Conservation (phyloP, 176 grass and related monocot species). For the Echinochloa phyllopogon region DNA sequence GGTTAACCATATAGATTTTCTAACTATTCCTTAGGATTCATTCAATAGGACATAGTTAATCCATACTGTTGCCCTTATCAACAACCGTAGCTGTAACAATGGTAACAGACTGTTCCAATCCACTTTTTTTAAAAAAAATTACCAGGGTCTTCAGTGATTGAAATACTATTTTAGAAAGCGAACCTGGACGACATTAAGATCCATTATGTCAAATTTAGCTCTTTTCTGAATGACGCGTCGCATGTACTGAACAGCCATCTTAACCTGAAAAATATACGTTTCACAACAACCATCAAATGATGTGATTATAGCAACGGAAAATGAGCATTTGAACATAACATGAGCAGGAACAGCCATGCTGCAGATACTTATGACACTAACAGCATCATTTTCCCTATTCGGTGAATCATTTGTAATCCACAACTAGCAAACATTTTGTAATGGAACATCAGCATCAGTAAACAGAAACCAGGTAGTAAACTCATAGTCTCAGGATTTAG, state of each 20-base stretch:
- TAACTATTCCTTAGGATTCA: conserved; percentile 14
- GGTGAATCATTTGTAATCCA: not conserved
- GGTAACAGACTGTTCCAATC: conserved; percentile 28
- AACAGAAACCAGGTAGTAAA: not conserved
- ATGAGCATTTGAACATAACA: conserved; percentile 15
- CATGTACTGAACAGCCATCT: conserved; percentile 97
- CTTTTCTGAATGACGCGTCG: conserved; percentile 90
- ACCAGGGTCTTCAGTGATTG: conserved; percentile 7
- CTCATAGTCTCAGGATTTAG: not conserved
- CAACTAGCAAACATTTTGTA: conserved; percentile 22
- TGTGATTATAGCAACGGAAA: not conserved
- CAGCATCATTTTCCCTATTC: not conserved
- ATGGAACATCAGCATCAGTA: conserved; percentile 3
- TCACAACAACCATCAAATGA: conserved; percentile 23
- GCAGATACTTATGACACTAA: not conserved
- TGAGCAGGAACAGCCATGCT: not conserved
- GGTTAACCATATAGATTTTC: not conserved
- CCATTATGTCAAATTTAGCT: conserved; percentile 98
- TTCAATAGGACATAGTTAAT: conserved; percentile 8
- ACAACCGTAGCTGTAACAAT: not conserved
- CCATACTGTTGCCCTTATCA: not conserved
- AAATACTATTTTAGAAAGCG: conserved; percentile 37
- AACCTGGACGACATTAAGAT: conserved; percentile 96
- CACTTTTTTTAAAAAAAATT: not conserved
- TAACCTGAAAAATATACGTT: conserved; percentile 64